A percentile compares a stretch with the other conserved stretches of the same genome.
These are phyloP conservation scores for Orbilia javanica DNA, from an alignment of 2,329 filamentous ascomycete species.

Conservation along the genomic window DNA sequence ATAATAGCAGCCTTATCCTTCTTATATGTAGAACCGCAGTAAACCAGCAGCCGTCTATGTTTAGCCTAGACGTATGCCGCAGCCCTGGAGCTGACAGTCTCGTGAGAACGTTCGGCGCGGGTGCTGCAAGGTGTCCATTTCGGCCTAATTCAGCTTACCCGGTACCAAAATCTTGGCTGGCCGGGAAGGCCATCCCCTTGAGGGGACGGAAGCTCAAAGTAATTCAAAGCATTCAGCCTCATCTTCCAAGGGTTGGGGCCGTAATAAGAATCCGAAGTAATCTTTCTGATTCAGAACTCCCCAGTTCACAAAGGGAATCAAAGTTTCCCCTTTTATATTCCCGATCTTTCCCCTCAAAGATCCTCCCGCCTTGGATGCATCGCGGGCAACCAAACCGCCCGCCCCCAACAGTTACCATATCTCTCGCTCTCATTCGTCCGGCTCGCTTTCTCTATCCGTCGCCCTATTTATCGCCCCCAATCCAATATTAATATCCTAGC, in stretches of 20 bases:
- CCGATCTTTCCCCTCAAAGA: not conserved
- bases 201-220: constrained; percentile 26
- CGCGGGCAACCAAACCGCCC: constrained; percentile 28
- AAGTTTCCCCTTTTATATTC: constrained; percentile 27
- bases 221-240: constrained; percentile 46
- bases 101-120: constrained; percentile 22
- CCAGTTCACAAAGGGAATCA: constrained; percentile 33
- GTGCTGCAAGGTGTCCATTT: constrained; percentile 52
- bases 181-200: constrained; percentile 36
- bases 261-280: constrained; percentile 36
- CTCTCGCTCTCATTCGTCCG: constrained; percentile 18
- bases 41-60: not conserved
- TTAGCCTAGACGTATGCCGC: not conserved
- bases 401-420: constrained; percentile 6
- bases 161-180: constrained; percentile 53
- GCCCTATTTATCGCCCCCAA: not conserved
- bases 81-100: constrained; percentile 22
- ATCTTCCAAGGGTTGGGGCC: constrained; percentile 26
- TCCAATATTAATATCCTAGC: constrained; percentile 25
- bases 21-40: not conserved
- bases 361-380: constrained; percentile 32
- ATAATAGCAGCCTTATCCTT: constrained; percentile 21
- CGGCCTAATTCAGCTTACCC: constrained; percentile 43
- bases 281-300: constrained; percentile 15
- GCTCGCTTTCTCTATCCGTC: constrained; percentile 17